A percentile compares a stretch with the other conserved stretches of the same genome.
These are phyloP conservation scores for Trichophaea hybrida DNA, from an alignment of 2,329 filamentous ascomycete genomes.

Conservation along the genomic window DNA sequence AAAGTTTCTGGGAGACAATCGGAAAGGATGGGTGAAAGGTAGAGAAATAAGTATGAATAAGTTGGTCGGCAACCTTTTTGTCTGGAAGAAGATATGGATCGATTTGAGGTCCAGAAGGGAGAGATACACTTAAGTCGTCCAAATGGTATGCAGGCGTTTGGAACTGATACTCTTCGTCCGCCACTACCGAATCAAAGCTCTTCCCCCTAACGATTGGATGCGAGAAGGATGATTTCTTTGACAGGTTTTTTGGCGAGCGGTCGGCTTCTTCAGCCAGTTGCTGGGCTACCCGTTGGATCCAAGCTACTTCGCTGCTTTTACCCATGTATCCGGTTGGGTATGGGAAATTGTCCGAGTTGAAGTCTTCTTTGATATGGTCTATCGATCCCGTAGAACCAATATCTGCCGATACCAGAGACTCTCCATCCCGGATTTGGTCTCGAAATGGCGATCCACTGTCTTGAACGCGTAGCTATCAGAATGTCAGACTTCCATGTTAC, in stretches of 20 bases:
- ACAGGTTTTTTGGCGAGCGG: background rate
- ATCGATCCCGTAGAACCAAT: constrained; percentile 22
- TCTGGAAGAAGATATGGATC: constrained; percentile 23
- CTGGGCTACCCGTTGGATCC: constrained; percentile 20
- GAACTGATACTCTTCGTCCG: constrained; percentile 20
- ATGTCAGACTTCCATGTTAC: background rate
- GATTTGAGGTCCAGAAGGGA: constrained; percentile 15
- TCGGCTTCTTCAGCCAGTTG: constrained; percentile 18
- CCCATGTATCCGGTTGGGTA: constrained; percentile 23
- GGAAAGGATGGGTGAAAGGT: constrained; percentile 26
- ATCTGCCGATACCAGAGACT: constrained; percentile 20
- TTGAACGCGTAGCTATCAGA: background rate
- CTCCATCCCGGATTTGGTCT: constrained; percentile 17
- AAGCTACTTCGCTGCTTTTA: constrained; percentile 20
- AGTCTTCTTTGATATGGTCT: constrained; percentile 20
- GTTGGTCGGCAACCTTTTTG: constrained; percentile 22
- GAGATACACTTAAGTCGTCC: constrained; percentile 25
- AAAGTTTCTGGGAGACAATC: constrained; percentile 24
- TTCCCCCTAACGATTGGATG: constrained; percentile 3
- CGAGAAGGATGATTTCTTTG: constrained; percentile 9
- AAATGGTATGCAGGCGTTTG: constrained; percentile 25
- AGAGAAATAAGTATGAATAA: constrained; percentile 24
- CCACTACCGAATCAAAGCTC: constrained; percentile 10
- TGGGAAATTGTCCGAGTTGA: constrained; percentile 12
- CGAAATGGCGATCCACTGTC: constrained; percentile 8